Percentiles rank a stretch among this genome's conserved stretches.
phyloP scores from a whole-genome alignment of 257 asterid species.

The Nicotiana paniculata region DNA sequence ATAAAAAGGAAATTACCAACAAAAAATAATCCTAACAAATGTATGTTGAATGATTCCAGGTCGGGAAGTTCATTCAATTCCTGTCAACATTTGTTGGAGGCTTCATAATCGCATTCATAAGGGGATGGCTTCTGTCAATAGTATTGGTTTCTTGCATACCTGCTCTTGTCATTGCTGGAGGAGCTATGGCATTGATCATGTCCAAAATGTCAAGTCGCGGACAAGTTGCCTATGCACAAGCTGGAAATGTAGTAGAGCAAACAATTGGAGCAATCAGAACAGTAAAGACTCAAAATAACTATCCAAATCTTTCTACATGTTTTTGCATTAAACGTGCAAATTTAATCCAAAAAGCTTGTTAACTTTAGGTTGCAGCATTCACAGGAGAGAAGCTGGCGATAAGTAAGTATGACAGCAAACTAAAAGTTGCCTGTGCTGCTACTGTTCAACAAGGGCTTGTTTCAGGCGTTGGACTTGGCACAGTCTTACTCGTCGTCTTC shows the following conservation, averaged over 20 bases:
- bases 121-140: slow-evolving; percentile 56
- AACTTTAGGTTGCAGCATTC: slow-evolving; percentile 56
- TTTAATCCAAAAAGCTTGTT: background rate
- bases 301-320: background rate
- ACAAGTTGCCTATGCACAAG: slow-evolving; percentile 55
- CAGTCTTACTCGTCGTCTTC: slow-evolving; percentile 32
- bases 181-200: slow-evolving; percentile 32
- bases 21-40: background rate
- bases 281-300: slow-evolving; percentile 17
- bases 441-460: slow-evolving; percentile 57
- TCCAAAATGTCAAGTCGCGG: slow-evolving; percentile 34
- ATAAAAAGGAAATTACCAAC: background rate
- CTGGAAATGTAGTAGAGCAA: slow-evolving; percentile 57
- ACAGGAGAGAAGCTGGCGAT: slow-evolving; percentile 54
- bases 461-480: slow-evolving; percentile 58
- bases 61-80: slow-evolving; percentile 50
- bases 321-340: background rate
- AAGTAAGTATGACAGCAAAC: slow-evolving; percentile 37
- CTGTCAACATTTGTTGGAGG: slow-evolving; percentile 55
- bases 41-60: slow-evolving; percentile 27
- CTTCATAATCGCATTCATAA: slow-evolving; percentile 42
- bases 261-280: slow-evolving; percentile 55
- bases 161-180: slow-evolving; percentile 28
- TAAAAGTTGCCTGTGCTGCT: slow-evolving; percentile 44
- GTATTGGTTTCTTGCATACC: slow-evolving; percentile 48